Base-by-base conservation (phyloP, 805 yeast genomes). In the Schizosaccharomyces cryophilus region DNA sequence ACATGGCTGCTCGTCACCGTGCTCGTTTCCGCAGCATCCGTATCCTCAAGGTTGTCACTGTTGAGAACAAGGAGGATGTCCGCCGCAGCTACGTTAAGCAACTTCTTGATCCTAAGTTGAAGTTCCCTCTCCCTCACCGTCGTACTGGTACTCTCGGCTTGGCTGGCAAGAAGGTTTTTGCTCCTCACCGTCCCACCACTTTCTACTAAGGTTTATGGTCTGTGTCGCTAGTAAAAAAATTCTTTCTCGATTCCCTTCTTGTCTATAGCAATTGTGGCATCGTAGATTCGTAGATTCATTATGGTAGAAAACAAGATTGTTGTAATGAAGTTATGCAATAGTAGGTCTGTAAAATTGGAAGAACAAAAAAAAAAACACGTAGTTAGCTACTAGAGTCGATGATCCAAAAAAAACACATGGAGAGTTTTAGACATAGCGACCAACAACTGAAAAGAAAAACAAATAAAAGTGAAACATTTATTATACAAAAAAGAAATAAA, bases 1-100 rank as follows among this genome's bases (percentile, higher is more conserved):
- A 93, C 80, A 85, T 93, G 85, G 99, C 99, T 79, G 96, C 99
- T 71, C 89, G 98, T 82, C 99, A 93, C 95, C 88, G 98, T 85
- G 93, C 98, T 74, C 88, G 99, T 84, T 93, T 93, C 84, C 87
- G 98, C 85, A 84, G 90, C 70, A 86, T 93, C 78, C 99, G 93
- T 87, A 64, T 93, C 78, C 86, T 93, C 78, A 93, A 93, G 87
- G 96, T 93, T 76, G 96, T 89, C 75, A 97, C 90, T 82, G 84
- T 93, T 74, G 95, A 84, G 78, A 89, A 87, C 85, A 82, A 93
- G 71, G 95, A 86, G 67, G 98, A 93, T 73, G 95, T 93, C 77
- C 93, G 87, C 88, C 87, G 99, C 80, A 96, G 87, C 79, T 90
- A 93, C 93, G 83, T 88, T 77, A 89, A 82, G 81, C 98, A 93